phyloP scores from a whole-genome alignment of 2,329 filamentous ascomycete species.

The Diaporthe helianthi region DNA sequence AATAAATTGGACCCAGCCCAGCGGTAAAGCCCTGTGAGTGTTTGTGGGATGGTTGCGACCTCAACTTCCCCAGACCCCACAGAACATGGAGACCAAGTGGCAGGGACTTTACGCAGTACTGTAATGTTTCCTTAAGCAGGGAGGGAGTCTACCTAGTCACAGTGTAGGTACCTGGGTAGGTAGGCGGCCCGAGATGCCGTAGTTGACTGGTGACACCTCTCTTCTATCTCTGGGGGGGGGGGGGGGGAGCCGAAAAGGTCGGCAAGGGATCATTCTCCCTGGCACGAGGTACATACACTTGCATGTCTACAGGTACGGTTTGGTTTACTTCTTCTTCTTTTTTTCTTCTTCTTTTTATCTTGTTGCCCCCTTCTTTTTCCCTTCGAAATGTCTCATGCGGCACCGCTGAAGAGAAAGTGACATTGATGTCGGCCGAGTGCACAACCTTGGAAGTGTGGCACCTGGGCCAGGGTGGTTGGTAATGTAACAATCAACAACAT shows the following conservation, averaged over 20 bases:
- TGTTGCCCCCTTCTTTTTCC: too few species aligned
- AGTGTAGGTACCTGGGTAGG: neutral
- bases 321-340: too few species aligned
- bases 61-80: slow-evolving; percentile 25
- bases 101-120: neutral
- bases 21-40: neutral
- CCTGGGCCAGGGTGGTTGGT: too few species aligned
- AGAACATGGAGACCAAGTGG: neutral
- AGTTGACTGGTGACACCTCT: neutral
- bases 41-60: neutral
- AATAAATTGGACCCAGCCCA: slow-evolving; percentile 10
- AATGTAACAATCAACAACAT: neutral
- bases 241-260: slow-evolving; percentile 2
- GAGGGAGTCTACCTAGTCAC: too few species aligned
- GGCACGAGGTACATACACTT: neutral
- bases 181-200: slow-evolving; percentile 22
- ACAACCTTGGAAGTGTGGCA: too few species aligned
- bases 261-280: slow-evolving; percentile 21
- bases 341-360: too few species aligned
- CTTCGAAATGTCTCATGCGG: too few species aligned
- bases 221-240: too few species aligned
- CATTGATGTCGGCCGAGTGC: slow-evolving; percentile 18
- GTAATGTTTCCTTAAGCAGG: too few species aligned
- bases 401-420: slow-evolving; percentile 1
- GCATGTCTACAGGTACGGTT: too few species aligned